Base-by-base conservation (phyloP, 164 flowering plant species). In the Litsea cubeba region DNA sequence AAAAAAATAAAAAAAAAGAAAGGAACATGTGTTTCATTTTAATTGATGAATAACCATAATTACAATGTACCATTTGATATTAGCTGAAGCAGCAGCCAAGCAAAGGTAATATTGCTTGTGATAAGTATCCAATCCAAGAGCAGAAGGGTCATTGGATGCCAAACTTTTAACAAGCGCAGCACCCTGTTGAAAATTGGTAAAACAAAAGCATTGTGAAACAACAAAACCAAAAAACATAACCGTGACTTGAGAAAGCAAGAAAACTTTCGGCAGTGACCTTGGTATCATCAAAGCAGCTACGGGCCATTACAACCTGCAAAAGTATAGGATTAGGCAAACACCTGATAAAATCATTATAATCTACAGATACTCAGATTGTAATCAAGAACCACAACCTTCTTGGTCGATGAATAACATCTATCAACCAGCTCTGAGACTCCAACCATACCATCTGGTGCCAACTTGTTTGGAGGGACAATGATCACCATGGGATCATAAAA, bases 41-140 rank as follows among this genome's bases (percentile, higher is more conserved):
- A 15, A 54, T 20, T 20, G 7, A 54, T 14, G 60, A 54, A 54
- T 54, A 20, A 54, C 46, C 17, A 54, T 54, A 20, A 54, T 54
- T 75, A 35, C 65, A 28, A 72, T 32, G 68, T 91, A 93, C 99
- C 98, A 96, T 77, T 90, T 96, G 71, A 93, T 84, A 23, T 88
- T 86, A 71, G 99, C 97, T 50, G 98, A 88, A 63, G 92, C 94
- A 65, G 99, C 97, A 82, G 97, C 99, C 82, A 96, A 81, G 82
- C 97, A 94, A 70, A 96, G 97, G 83, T 96, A 96, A 79, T 96
- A 93, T 76, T 96, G 99, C 88, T 96, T 96, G 85, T 89, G 91
- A 62, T 87, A 96, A 75, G 88, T 88, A 81, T 94, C 99, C 85
- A 93, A 80, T 72, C 98, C 93, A 83, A 96, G 99, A 17, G 91